A percentile compares a stretch with the other conserved stretches of the same genome.
Evolutionary conservation across 2,329 filamentous ascomycete species (phyloP).

Genomic region (Paecilomyces sp.): DNA sequence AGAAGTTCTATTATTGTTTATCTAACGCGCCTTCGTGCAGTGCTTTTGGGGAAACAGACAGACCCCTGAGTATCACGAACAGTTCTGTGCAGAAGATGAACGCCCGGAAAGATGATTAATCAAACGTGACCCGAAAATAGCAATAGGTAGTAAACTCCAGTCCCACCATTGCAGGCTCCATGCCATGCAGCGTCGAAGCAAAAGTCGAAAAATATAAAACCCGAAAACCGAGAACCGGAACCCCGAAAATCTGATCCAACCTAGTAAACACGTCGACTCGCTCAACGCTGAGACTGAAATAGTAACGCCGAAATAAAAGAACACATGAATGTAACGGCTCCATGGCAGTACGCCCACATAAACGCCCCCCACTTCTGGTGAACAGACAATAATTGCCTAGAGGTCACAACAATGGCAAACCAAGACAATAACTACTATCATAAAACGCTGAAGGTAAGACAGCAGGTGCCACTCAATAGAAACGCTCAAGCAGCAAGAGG

Average conservation of each 20-base stretch:
- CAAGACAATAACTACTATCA: not conserved
- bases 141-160: not conserved
- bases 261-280: not conserved
- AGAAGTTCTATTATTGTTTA: not conserved
- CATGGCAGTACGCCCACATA: not conserved
- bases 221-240: not conserved
- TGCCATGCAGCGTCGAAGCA: not conserved
- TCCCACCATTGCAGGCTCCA: not conserved
- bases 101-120: not conserved
- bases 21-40: not conserved
- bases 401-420: not conserved
- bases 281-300: not conserved
- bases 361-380: not conserved
- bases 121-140: not conserved
- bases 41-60: not conserved
- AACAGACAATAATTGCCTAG: not conserved
- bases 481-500: not conserved
- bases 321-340: not conserved
- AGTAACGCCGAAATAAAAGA: not conserved
- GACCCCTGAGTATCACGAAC: not conserved
- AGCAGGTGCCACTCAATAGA: not conserved
- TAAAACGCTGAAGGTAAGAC: not conserved
- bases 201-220: not conserved
- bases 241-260: not conserved
- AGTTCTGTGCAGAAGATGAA: not conserved